Evolutionary conservation across 805 yeast species (phyloP), one percentile per base, ranked within the genome.

Genomic region (Schwanniomyces yamadae): DNA sequence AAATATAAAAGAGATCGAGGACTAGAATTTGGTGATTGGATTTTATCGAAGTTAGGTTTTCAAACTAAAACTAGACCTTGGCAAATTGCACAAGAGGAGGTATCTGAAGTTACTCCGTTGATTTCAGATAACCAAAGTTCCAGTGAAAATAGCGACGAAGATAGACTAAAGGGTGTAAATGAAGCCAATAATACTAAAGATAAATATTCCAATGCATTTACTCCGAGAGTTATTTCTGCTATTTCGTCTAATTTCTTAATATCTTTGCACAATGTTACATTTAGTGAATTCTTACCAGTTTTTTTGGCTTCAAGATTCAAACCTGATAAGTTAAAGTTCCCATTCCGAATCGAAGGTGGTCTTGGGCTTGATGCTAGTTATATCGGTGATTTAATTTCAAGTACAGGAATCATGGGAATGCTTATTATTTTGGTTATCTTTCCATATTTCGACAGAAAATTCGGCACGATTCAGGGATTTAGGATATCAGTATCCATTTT

Each of bases 261-360:
- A 45, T 60, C 77, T n/a, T 62, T 75, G 32, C 80, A 74, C 49
- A 50, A 60, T 9, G 57, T 73, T 11, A 77, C 75, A 4, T 75
- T 60, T 49, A 68, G 71, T 22, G 82, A 78, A 50, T 73, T 79
- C 36, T 48, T 78, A 28, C 84, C 84, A 1, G 70, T 79, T 3
- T 71, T 71, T 36, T 57, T 78, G 11, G 78, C 82, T 2, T 54
- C 60, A 5, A 43, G 50, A 8, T 44, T 53, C 12, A 37, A 43
- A 14, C 39, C 39, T 2, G 54, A 55, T 5, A 34, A 45, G 10
- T 61, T 71, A 10, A 46, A 56, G 29, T 75, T 78, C 45, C 83
- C 83, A 6, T 67, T 69, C 56, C 54, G 46, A 19, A 54, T 75
- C 14, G 49, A 54, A 23, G 84, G 84, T 23, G 84, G 84, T 0